Base-by-base conservation (phyloP, 2,329 filamentous ascomycete genomes). In the Sphaerulina musiva region DNA sequence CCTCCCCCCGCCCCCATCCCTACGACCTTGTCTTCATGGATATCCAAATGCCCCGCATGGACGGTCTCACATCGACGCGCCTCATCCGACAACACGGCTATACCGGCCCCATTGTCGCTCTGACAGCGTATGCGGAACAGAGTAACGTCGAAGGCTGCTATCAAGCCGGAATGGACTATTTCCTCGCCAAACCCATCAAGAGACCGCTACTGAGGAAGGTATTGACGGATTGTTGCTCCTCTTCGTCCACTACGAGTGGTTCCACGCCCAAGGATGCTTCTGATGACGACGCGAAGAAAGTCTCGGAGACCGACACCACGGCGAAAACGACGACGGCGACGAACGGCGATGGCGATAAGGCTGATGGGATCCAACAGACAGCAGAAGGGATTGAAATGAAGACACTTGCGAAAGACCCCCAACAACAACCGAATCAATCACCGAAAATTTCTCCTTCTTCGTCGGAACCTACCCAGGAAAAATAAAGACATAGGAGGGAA, bases 1-100 rank as follows among this genome's bases (percentile, higher is more conserved):
- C 23, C 44, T 45, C 39, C 50, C 14, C n/a, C 52, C 17, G 32
- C 46, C 14, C 48, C 6, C 44, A 48, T n/a, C 80, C 80, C 2
- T 95, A 91, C 66, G 88, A 95, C 62, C 77, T 96, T 20, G 92
- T 96, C 59, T 93, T 95, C 67, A 96, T 95, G 91, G 91, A 96
- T 64, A 86, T 95, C 2, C 66, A 88, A 72, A 96, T 96, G 91
- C 91, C 91, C 3, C 95, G 93, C 59, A 79, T 96, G 11, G 90
- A 95, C 66, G 91, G 91, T 1, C 74, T 96, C 23, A 86, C 95
- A 68, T 91, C 86, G 45, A 95, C 91, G 0, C 81, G 85, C 8
- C 75, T 95, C 34, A 95, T 96, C 63, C 82, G 91, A 6, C 77
- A 89, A 68, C 87, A 92, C 75, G 91, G 91, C 1, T 96, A 93